These are phyloP conservation scores for Capsicum chinense DNA, from an alignment of 257 asterid genomes.

Conservation along the genomic window DNA sequence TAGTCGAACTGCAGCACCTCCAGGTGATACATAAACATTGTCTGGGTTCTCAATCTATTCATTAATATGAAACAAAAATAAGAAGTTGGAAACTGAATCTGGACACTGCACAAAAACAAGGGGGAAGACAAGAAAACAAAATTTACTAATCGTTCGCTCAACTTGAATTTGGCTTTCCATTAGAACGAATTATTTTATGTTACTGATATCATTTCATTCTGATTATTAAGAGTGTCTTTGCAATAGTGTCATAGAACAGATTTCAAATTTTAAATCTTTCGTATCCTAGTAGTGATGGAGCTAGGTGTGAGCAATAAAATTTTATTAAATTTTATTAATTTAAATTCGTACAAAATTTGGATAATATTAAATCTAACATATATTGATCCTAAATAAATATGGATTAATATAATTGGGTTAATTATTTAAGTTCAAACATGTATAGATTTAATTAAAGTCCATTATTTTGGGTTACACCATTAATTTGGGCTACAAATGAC, in stretches of 20 bases:
- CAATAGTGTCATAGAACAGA: neutral
- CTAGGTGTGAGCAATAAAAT: too few relatives aligned
- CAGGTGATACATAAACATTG: conserved; percentile 1
- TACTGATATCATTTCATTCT: neutral
- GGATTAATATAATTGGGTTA: too few relatives aligned
- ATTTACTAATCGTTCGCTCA: neutral
- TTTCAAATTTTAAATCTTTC: neutral
- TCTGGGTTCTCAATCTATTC: conserved; percentile 35
- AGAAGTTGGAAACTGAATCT: neutral
- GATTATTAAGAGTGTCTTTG: neutral
- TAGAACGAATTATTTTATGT: neutral
- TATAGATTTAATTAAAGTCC: too few relatives aligned
- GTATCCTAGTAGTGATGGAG: too few relatives aligned
- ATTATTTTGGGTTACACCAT: too few relatives aligned
- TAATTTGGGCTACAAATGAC: too few relatives aligned
- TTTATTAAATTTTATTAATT: too few relatives aligned
- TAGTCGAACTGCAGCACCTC: conserved; percentile 38
- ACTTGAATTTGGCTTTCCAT: neutral
- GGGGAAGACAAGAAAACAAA: neutral
- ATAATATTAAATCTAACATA: too few relatives aligned
- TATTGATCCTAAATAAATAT: too few relatives aligned
- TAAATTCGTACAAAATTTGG: too few relatives aligned
- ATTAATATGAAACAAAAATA: neutral
- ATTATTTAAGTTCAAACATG: too few relatives aligned
- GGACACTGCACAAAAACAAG: neutral